These are phyloP conservation scores for Russula vinacea DNA, from an alignment of 768 basidiomycete genomes.

Conservation along the genomic window DNA sequence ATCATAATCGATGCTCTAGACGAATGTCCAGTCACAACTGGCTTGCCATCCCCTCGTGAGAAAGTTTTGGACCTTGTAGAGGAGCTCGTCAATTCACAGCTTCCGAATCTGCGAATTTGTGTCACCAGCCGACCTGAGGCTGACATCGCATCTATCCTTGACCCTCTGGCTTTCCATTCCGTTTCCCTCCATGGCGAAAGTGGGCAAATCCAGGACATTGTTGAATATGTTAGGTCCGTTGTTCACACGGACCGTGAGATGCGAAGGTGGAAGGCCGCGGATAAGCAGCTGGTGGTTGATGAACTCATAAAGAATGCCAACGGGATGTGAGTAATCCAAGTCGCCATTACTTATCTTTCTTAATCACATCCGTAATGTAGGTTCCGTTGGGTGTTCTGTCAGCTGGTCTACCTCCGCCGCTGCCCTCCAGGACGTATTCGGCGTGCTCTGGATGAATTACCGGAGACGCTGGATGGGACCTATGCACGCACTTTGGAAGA, in stretches of 20 bases:
- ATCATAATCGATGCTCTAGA: constrained; percentile 11
- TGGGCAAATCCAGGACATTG: constrained; percentile 3
- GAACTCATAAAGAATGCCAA: neutral
- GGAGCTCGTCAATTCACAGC: neutral
- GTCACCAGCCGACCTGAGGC: constrained; percentile 11
- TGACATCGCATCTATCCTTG: neutral
- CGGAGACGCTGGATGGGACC: neutral
- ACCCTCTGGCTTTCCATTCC: neutral
- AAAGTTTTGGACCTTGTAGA: neutral
- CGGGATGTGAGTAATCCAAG: neutral
- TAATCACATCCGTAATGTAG: neutral
- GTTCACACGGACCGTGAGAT: constrained; percentile 1
- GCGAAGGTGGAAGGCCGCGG: neutral
- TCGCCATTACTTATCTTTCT: neutral
- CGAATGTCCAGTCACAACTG: neutral
- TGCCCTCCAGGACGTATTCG: neutral
- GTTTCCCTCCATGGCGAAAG: constrained; percentile 1
- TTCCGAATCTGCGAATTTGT: constrained; percentile 6
- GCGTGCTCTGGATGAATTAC: neutral
- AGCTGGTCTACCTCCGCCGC: neutral
- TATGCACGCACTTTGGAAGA: neutral
- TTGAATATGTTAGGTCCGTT: neutral
- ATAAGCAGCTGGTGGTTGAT: neutral
- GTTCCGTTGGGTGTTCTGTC: constrained; percentile 1
- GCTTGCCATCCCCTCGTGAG: neutral